Base-by-base conservation (phyloP, 208 protist genomes). In the Wallacemonas sp. region DNA sequence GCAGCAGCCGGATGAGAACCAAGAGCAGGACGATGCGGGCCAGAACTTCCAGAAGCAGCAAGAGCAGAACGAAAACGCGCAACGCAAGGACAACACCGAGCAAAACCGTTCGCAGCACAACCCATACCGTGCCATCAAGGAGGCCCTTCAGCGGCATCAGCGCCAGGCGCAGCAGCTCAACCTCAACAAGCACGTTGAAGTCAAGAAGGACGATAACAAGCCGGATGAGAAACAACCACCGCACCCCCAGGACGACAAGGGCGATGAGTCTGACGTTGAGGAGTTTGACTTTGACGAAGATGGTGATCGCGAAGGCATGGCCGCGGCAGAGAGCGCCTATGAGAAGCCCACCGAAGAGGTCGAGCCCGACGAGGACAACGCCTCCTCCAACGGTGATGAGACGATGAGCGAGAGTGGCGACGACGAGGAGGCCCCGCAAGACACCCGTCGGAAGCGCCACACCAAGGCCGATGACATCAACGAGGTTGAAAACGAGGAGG, bases 61-160 rank as follows among this genome's bases (percentile, higher is more conserved):
- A 68, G 85, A 92, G 63, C 78, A 88, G 80, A 93, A 88, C 49
- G 69, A 87, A 31, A 67, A 82, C 36, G 67, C 70, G 38, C 80
- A 82, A 65, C 88, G 73, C 24, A 83, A 86, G 68, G 82, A 91
- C 65, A 94, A 88, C 69, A 86, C 75, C 22, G 86, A 87, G 69
- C 77, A 79, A 53, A 93, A 79, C 27, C 82, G 78, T 53, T 87
- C 78, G 6, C 79, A 80, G 66, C 79, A 81, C 62, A 97, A 93
- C 60, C 93, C 81, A 31, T 95, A 94, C 70, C 75, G 77, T 6
- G 84, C 88, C 2, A 83, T 96, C 27, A 96, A 96, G 72, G 91
- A 96, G 63, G 88, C 91, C 12, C 55, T 96, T 39, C 77, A 95
- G 74, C 84, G 88, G 11, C 88, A 94, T 70, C 72, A 90, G 36